Evolutionary conservation across 2,329 filamentous ascomycete species (phyloP).

Genomic region (Tolypocladium cylindrosporum): DNA sequence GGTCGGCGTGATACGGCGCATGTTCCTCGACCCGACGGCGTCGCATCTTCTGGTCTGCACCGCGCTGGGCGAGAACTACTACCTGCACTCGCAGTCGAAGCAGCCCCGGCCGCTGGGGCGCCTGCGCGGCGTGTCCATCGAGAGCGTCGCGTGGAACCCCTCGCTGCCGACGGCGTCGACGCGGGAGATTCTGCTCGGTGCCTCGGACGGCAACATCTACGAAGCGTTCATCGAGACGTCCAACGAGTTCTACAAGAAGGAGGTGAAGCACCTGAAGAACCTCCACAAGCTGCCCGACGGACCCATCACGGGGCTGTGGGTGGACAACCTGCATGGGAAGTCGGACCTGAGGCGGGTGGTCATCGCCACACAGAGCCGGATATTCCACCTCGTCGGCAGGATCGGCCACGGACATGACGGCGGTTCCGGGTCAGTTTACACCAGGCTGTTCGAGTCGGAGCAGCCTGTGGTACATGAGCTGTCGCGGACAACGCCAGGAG

Average conservation of each 20-base stretch:
- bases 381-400: constrained; percentile 75
- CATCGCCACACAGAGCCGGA: constrained; percentile 64
- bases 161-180: constrained; percentile 88
- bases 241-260: constrained; percentile 88
- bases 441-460: constrained; percentile 79
- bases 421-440: constrained; percentile 68
- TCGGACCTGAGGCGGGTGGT: constrained; percentile 68
- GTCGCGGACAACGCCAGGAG: constrained; percentile 43
- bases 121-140: constrained; percentile 77
- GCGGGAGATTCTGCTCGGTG: constrained; percentile 83
- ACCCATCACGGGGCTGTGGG: constrained; percentile 77
- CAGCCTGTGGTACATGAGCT: constrained; percentile 68
- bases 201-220: constrained; percentile 89
- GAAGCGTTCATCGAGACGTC: constrained; percentile 92
- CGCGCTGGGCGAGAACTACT: constrained; percentile 89
- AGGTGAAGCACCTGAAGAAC: constrained; percentile 82
- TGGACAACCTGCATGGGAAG: constrained; percentile 59
- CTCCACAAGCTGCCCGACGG: constrained; percentile 77
- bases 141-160: constrained; percentile 91
- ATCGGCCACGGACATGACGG: constrained; percentile 68
- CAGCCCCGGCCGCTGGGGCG: constrained; percentile 74
- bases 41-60: constrained; percentile 91
- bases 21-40: constrained; percentile 96
- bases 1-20: constrained; percentile 81
- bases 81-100: constrained; percentile 89